phyloP scores from a whole-genome alignment of 805 yeast species.

The Candida hispaniensis region DNA sequence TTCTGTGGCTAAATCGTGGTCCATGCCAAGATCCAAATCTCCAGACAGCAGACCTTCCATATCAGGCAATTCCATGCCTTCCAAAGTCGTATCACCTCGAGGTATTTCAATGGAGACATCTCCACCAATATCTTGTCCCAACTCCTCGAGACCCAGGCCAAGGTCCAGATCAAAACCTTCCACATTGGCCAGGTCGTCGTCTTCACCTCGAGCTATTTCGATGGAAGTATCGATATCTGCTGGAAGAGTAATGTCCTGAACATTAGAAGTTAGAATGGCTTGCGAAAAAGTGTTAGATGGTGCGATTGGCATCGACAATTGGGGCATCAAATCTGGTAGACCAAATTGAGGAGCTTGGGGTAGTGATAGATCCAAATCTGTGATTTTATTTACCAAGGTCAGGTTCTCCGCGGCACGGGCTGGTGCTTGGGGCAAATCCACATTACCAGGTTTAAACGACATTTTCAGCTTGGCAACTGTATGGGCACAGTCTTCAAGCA shows the following conservation, averaged over 20 bases:
- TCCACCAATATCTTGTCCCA: conserved; percentile 18
- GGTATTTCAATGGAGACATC: conserved; percentile 61
- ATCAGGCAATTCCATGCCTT: conserved; percentile 26
- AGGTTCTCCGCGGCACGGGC: conserved; percentile 30
- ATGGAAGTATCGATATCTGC: conserved; percentile 14
- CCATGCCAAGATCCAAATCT: conserved; percentile 47
- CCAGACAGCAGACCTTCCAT: conserved; percentile 28
- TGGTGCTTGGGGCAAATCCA: conserved; percentile 35
- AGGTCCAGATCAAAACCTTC: conserved; percentile 21
- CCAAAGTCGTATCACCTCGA: conserved; percentile 32
- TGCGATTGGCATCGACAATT: too few relatives aligned
- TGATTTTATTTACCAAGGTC: conserved; percentile 64
- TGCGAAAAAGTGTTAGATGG: too few relatives aligned
- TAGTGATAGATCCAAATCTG: conserved; percentile 51
- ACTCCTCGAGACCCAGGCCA: conserved; percentile 19
- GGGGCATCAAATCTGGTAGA: conserved; percentile 12
- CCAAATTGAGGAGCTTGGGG: too few relatives aligned
- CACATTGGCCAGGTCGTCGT: conserved; percentile 25
- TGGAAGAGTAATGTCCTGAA: conserved; percentile 16
- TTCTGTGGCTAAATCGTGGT: conserved; percentile 28
- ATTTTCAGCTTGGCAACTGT: conserved; percentile 61
- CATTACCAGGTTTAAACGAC: conserved; percentile 31
- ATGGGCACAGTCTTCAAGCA: conserved; percentile 74
- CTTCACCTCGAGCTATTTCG: conserved; percentile 16
- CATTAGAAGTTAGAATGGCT: conserved; percentile 7